Evolutionary conservation across 2,329 filamentous ascomycete genomes (phyloP), one percentile per base, ranked within the genome.

Genomic region (Cordyceps javanica): DNA sequence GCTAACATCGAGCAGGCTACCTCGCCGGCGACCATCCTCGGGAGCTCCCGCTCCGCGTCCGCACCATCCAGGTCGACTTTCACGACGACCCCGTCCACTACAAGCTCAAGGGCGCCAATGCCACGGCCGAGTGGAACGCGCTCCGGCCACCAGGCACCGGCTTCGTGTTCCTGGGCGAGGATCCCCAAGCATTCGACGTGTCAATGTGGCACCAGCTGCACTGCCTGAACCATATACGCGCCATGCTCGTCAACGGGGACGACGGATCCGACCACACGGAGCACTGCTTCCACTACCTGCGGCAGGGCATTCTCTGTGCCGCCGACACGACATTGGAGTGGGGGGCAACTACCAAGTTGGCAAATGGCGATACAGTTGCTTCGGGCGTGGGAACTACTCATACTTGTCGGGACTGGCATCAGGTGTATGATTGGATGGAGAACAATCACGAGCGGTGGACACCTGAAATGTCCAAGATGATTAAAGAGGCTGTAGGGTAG

Each of bases 241-340:
- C 54, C 16, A 21, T 38, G 13, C 44, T 57, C 8, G 45, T 57
- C 54, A 57, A 48, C 38, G 54, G 42, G 13, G 54, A 36, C 32
- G 44, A 57, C 30, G 44, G 44, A 26, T 45, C 54, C 10, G 36
- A 57, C 32, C 44, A 59, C 30, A 51, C 54, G 14, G 39, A 26
- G 53, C 53, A 59, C 45, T 59, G 53, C 50, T 59, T 59, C 34
- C 45, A 59, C 21, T 59, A 56, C 28, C 25, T 59, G 16, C 53
- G 58, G 46, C 58, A 59, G 53, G 58, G 39, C 21, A 56, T 59
- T 51, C 53, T 59, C 26, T 59, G 53, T 42, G 58, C 53, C 25
- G 58, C 58, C 34, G 58, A 59, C 45, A 49, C 44, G 44, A 59
- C 53, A 14, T 41, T 59, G 26, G 58, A 59, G 48, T 19, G 10